Evolutionary conservation across 345 rosid species (phyloP), one percentile per base, ranked within the genome.

Genomic region (Syzygium oleosum): DNA sequence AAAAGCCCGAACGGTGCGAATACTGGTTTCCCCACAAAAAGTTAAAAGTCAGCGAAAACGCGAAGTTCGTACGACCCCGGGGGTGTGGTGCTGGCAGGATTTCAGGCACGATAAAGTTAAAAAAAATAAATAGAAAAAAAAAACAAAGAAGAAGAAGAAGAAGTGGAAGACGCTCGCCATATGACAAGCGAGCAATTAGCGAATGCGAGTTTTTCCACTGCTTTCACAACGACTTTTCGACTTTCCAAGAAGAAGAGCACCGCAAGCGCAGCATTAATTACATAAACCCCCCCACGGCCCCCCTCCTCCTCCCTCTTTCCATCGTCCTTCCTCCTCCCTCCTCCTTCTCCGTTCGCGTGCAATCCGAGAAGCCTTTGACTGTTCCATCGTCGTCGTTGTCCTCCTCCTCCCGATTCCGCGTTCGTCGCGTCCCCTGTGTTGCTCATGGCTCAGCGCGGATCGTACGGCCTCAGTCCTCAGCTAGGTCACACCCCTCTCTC

Each of bases 391-490:
- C 25, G 10, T 55, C 59, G 11, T 65, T 22, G 22, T 65, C 78
- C 2, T 65, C 78, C 52, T 41, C 6, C 17, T 8, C 58, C 58
- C 53, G 63, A 85, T 51, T 80, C 34, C 22, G 85, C 38, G 63
- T 56, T 46, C 84, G 73, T 51, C 34, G 52, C 43, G 29, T 68
- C 53, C 59, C 79, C 85, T 46, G 21, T 9, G 83, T 84, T 58
- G 65, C 38, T 51, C 83, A 88, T 88, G 89, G 89, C 89, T 79
- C 89, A 78, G 87, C 89, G 87, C 38, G 89, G 83, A 77, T 85
- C 89, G 51, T 88, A 78, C 85, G 89, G 85, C 17, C 89, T 88
- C 63, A 88, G 61, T 80, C 89, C 89, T 86, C 89, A 85, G 85
- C 58, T 88, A 88, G 89, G 89, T 88, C 52, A 86, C 59, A 2